Evolutionary conservation across 371 early-diverging fungal species (phyloP), one percentile per base, ranked within the genome.

Genomic region (Rhizopus sp.): DNA sequence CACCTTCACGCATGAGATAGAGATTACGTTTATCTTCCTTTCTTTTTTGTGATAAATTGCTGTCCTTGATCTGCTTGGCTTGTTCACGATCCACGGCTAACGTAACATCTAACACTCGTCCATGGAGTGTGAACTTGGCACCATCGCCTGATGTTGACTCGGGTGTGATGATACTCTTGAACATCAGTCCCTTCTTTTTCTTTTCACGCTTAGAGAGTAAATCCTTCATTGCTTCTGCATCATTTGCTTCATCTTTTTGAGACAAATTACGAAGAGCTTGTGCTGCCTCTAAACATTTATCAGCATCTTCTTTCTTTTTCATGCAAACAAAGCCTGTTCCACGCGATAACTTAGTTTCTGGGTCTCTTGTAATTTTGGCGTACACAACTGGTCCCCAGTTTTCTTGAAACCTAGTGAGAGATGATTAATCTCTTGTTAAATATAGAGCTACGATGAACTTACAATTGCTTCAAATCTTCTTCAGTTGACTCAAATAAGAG

Each of bases 271-370:
- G 55, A 2, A 88, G 72, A 65, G 78, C 73, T 12, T 84, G n/a
- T n/a, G n/a, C 88, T 39, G 82, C 91, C 7, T 66, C 80, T 51
- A 94, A 70, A 59, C 91, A 91, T 31, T 72, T 73, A n/a, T 87
- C 82, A 1, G 93, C 93, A 60, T 89, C 91, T 31, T 78, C 80
- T 42, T 79, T 67, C 44, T 88, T 77, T 60, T 69, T 70, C 80
- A 91, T 97, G 76, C 91, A 88, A 33, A 96, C 94, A 69, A 97
- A 97, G 10, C 88, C 98, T 7, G 96, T 94, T 35, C 98, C 98
- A 13, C 92, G 85, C 32, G 95, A 88, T 13, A 86, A 80, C 17
- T 90, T 89, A 23, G 94, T 93, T 7, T 79, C 78, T 7, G 78
- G 78, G 67, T 97, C 97, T 64, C 84, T 81, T 4, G 93, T 92